Evolutionary conservation across 2,329 filamentous ascomycete genomes (phyloP), one percentile per base, ranked within the genome.

Genomic region (Cladosporium phlei): DNA sequence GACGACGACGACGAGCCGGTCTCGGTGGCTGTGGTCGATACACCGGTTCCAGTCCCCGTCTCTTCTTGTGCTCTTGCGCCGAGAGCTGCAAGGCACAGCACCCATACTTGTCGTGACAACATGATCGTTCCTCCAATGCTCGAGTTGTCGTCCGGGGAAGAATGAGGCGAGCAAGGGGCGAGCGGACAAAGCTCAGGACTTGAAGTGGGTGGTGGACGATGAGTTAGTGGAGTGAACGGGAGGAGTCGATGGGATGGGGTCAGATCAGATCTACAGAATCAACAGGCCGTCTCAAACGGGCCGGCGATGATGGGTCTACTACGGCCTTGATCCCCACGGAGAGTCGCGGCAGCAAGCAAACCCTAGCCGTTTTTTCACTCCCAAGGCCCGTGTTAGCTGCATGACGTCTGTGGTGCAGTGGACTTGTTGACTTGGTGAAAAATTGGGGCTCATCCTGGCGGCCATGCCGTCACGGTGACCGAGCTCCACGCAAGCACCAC

Each of bases 51-150:
- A 50, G 49, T 50, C 3, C 34, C 43, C 28, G 32, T 45, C 42
- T 45, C 42, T n/a, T 58, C 56, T 47, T 59, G 55, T 37, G 61
- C 52, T 58, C 52, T 50, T 54, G 61, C 49, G 56, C 59, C 48
- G n/a, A 61, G 44, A 25, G 62, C 63, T 39, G 68, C 54, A n/a
- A 69, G 52, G 52, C 61, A 59, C 17, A 62, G 48, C 46, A 65
- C 59, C 61, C 56, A 59, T 19, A 64, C 42, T 39, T 52, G 44
- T 49, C 46, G 47, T 38, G 53, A 49, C 30, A 62, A 49, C 62
- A 65, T 63, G 21, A 27, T 58, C 48, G 30, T n/a, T n/a, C n/a
- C 34, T 33, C 11, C 24, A n/a, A 33, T 20, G 34, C 28, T 32
- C 35, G 12, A 38, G n/a, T n/a, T n/a, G n/a, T n/a, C n/a, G n/a